A percentile compares a stretch with the other conserved stretches of the same genome.
Conservation (phyloP, 495 filamentous ascomycete genomes). For the Cladorrhinum samala region DNA sequence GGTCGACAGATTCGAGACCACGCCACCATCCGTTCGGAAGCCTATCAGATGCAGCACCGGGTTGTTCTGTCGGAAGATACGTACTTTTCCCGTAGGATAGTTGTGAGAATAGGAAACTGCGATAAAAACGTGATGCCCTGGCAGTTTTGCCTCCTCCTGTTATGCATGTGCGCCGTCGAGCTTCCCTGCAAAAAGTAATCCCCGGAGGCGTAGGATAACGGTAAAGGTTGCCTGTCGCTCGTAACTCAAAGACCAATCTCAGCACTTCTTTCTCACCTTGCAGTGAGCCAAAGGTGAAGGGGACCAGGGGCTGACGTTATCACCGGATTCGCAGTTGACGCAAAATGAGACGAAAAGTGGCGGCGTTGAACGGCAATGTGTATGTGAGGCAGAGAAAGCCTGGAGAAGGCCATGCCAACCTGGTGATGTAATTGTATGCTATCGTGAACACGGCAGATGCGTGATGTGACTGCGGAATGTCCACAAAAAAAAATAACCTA, state of each 20-base stretch:
- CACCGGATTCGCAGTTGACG: neutral
- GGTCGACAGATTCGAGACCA: neutral
- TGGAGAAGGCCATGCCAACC: neutral
- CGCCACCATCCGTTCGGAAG: neutral
- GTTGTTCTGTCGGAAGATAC: too few species aligned
- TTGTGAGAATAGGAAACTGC: too few species aligned
- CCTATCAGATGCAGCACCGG: too few species aligned
- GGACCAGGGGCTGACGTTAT: neutral
- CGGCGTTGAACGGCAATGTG: neutral
- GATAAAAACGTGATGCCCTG: too few species aligned
- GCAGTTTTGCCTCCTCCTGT: constrained; percentile 4
- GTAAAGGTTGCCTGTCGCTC: neutral
- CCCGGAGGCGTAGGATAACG: neutral
- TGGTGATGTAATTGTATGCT: too few species aligned
- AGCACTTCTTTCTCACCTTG: neutral
- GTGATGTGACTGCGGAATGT: too few species aligned
- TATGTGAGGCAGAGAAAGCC: neutral
- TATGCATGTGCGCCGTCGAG: neutral
- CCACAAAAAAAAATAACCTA: too few species aligned
- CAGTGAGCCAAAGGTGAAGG: neutral
- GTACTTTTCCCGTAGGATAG: too few species aligned
- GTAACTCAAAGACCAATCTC: neutral
- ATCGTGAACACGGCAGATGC: too few species aligned
- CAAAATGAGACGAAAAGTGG: neutral
- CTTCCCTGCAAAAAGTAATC: neutral